Conservation (phyloP, 2,329 filamentous ascomycete species). For the Fusarium transvaalense region DNA sequence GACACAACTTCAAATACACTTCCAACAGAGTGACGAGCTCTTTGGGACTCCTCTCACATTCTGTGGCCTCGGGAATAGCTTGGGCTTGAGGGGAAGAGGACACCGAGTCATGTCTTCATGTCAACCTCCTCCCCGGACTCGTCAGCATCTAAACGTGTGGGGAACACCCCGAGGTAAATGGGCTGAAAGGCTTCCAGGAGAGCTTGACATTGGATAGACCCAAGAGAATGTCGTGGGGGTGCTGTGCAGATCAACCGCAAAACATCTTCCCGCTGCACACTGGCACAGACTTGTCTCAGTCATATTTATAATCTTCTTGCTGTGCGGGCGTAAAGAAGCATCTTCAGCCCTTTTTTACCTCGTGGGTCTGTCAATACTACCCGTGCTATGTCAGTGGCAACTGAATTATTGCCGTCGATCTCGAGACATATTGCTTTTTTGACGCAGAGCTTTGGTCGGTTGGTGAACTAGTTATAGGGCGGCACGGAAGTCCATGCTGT, state of each 20-base stretch:
- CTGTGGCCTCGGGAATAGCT: slow-evolving; percentile 18
- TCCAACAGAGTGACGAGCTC: not conserved
- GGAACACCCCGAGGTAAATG: not conserved
- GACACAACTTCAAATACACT: slow-evolving; percentile 1
- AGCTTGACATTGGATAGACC: slow-evolving; percentile 21
- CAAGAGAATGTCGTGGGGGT: slow-evolving; percentile 5
- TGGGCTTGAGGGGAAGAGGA: slow-evolving; percentile 7
- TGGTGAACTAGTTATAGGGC: not conserved
- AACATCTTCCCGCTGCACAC: slow-evolving; percentile 11
- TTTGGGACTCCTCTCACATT: not conserved
- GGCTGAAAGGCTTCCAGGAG: slow-evolving; percentile 12
- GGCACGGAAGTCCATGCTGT: not conserved
- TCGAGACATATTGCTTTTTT: slow-evolving; percentile 9
- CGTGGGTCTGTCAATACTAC: slow-evolving; percentile 12
- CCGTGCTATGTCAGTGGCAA: slow-evolving; percentile 2
- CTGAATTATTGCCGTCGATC: slow-evolving; percentile 8
- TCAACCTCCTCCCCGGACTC: slow-evolving; percentile 12
- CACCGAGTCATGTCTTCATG: slow-evolving; percentile 17
- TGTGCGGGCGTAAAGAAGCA: slow-evolving; percentile 24
- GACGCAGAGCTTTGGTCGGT: slow-evolving; percentile 6
- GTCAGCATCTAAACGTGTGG: slow-evolving; percentile 17
- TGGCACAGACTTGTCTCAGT: slow-evolving; percentile 13
- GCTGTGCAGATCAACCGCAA: slow-evolving; percentile 21
- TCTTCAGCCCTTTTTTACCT: slow-evolving; percentile 16
- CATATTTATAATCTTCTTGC: not conserved